Evolutionary conservation across 164 flowering plant species (phyloP).

Genomic region (Umbellularia californica): DNA sequence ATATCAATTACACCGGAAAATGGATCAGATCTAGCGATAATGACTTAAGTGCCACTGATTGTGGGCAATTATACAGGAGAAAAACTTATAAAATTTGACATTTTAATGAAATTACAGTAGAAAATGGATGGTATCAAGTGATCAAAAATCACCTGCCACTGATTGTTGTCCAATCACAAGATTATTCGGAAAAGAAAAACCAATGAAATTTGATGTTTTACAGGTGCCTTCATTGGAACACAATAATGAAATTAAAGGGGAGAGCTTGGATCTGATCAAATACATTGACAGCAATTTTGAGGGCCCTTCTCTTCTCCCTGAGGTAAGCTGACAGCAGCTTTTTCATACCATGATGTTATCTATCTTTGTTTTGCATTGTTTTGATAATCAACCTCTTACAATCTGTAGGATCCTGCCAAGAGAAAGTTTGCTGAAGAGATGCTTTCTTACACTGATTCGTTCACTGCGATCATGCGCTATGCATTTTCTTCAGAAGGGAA

Average conservation of each 20-base stretch:
- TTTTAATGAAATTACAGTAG: too few relatives aligned
- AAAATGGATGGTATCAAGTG: too few relatives aligned
- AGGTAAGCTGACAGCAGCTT: conserved; percentile 37
- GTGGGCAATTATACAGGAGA: too few relatives aligned
- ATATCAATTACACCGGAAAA: too few relatives aligned
- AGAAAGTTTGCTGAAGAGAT: conserved; percentile 70
- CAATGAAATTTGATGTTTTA: not conserved
- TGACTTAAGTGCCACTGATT: too few relatives aligned
- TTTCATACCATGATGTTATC: not conserved
- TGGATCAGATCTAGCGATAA: too few relatives aligned
- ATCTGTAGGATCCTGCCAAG: conserved; percentile 61
- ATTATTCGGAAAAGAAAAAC: not conserved
- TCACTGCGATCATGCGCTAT: conserved; percentile 28
- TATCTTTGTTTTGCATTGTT: not conserved
- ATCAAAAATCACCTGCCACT: too few relatives aligned
- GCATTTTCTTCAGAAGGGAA: conserved; percentile 41
- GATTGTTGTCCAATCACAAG: too few relatives aligned
- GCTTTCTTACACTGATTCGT: conserved; percentile 50
- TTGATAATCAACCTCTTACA: not conserved
- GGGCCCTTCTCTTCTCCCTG: conserved; percentile 73
- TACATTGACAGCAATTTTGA: conserved; percentile 69
- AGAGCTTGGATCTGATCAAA: conserved; percentile 78
- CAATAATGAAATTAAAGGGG: conserved; percentile 69
- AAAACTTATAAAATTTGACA: too few relatives aligned
- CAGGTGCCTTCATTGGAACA: conserved; percentile 92